Conservation (phyloP, 1,139 yeast genomes). For the Pichia sp. region DNA sequence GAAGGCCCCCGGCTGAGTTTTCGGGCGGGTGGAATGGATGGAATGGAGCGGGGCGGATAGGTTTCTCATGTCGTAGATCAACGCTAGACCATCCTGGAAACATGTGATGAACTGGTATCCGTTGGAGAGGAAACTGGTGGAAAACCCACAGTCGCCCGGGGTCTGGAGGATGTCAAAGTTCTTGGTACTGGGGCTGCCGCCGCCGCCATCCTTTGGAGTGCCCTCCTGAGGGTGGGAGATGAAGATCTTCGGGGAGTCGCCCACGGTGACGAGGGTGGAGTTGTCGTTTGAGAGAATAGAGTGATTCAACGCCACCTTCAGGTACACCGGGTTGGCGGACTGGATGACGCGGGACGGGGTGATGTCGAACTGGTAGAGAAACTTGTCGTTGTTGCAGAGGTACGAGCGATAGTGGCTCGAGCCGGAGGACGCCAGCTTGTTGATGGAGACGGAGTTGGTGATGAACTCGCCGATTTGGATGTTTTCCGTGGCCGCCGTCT, state of each 20-base stretch:
- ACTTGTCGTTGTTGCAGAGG: slow-evolving; percentile 79
- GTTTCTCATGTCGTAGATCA: slow-evolving; percentile 72
- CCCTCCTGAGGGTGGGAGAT: slow-evolving; percentile 43
- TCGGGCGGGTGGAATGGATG: slow-evolving; percentile 55
- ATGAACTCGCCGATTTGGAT: slow-evolving; percentile 73
- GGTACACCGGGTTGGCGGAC: slow-evolving; percentile 26
- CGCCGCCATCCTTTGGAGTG: slow-evolving; percentile 16
- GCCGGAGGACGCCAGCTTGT: slow-evolving; percentile 33
- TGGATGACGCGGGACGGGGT: slow-evolving; percentile 41
- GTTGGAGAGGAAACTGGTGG: slow-evolving; percentile 70
- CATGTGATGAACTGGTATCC: slow-evolving; percentile 73
- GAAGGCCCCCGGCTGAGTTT: slow-evolving; percentile 47
- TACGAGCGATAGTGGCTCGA: slow-evolving; percentile 47
- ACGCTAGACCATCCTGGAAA: slow-evolving; percentile 80
- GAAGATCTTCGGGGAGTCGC: slow-evolving; percentile 53
- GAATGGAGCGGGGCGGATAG: slow-evolving; percentile 47
- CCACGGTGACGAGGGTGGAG: slow-evolving; percentile 51
- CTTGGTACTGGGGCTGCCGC: slow-evolving; percentile 17
- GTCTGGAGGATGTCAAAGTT: slow-evolving; percentile 43
- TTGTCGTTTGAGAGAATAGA: slow-evolving; percentile 58
- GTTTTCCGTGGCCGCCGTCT: slow-evolving; percentile 43
- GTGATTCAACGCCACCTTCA: slow-evolving; percentile 54
- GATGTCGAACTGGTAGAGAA: slow-evolving; percentile 62
- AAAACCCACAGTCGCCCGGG: slow-evolving; percentile 74
- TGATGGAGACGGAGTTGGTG: slow-evolving; percentile 72